Evolutionary conservation across 768 basidiomycete genomes (phyloP), one percentile per base, ranked within the genome.

Genomic region (Porpolomopsis calyptriformis): DNA sequence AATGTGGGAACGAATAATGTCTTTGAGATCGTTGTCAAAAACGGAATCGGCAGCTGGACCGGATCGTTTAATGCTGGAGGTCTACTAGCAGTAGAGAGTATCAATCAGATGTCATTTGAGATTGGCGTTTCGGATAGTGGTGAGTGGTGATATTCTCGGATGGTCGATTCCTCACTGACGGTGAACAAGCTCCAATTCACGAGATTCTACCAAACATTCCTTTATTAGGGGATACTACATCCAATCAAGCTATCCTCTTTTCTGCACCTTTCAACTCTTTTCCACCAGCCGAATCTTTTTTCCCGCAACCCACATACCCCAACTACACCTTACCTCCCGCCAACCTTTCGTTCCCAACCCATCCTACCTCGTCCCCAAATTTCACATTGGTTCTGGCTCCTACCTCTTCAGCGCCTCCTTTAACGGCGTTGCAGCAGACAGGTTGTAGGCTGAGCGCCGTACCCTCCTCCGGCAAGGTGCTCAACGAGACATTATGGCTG

Each of bases 251-350:
- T 0, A 60, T 90, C 23, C 54, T 89, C 9, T 86, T 85, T 60
- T 89, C 87, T 0, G 73, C 76, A 6, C 61, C 73, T 0, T 78
- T 78, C 49, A 53, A 63, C 5, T 46, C 64, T 0, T 49, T 65
- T 9, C 49, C 55, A 1, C 22, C 52, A 1, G 43, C 53, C 4
- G 52, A 60, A 33, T 78, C 82, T 1, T 31, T 7, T 14, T 31
- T 31, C 14, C 29, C 29, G 14, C 29, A 31, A 14, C 41, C 45
- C 4, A 63, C 60, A 20, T 90, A 73, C 55, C 87, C 87, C 9
- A 88, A 88, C 54, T 90, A 85, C 57, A 80, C 81, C 1, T 71
- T 90, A 1, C 78, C 81, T 2, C 56, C 65, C 0, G 77, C 79
- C 0, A 77, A 80, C 52, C 55, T 71, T 11, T 62, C 76, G 0